Evolutionary conservation across 2,329 filamentous ascomycete genomes (phyloP).

Genomic region (Diaporthe vaccinii): DNA sequence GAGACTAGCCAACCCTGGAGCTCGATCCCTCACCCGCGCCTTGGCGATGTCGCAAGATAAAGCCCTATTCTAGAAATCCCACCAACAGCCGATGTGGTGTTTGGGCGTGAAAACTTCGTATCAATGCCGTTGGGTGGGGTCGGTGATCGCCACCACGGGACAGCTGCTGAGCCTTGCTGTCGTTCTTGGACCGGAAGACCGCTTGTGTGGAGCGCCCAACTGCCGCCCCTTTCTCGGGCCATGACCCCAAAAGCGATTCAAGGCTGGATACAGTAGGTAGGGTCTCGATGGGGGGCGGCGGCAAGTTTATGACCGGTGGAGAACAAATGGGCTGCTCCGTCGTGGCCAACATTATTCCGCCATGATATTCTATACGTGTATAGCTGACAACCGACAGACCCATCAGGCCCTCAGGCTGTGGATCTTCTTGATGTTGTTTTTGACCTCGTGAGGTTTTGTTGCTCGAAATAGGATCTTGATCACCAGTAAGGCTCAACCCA

Average conservation of each 20-base stretch:
- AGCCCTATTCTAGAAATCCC: slow-evolving; percentile 1
- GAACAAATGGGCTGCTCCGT: neutral
- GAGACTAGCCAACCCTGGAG: slow-evolving; percentile 12
- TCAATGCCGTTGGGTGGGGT: slow-evolving; percentile 18
- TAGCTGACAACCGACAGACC: neutral
- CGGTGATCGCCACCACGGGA: slow-evolving; percentile 4
- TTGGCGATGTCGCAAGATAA: slow-evolving; percentile 30
- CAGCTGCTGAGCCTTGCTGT: slow-evolving; percentile 21
- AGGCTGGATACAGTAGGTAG: neutral
- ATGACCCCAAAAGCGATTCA: neutral
- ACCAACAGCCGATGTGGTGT: slow-evolving; percentile 18
- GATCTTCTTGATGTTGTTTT: no score
- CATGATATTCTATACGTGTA: neutral
- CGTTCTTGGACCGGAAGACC: neutral
- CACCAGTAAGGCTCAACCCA: slow-evolving; percentile 17
- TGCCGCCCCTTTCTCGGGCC: slow-evolving; percentile 20
- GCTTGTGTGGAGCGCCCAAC: neutral
- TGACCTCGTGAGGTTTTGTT: neutral
- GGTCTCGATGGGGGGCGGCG: slow-evolving; percentile 1
- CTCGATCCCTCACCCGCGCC: slow-evolving; percentile 18
- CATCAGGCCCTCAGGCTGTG: no score
- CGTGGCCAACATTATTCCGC: neutral
- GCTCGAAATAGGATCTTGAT: neutral
- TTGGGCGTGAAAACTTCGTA: slow-evolving; percentile 16
- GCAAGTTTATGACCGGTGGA: neutral